Conservation (phyloP, 2,329 filamentous ascomycete species). For the Microsporum canis region DNA sequence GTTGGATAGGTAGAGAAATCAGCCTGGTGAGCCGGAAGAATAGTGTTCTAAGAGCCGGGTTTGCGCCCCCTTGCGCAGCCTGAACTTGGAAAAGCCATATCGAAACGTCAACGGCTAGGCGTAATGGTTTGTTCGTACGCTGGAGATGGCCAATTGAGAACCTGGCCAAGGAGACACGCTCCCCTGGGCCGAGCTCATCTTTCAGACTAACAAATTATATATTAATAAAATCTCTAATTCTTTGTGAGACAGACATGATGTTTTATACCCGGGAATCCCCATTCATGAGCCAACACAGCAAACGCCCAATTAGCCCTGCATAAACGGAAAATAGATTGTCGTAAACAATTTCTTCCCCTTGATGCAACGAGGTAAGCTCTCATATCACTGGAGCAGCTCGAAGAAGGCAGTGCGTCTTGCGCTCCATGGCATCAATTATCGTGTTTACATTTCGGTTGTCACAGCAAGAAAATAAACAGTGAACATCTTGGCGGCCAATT, state of each 20-base stretch:
- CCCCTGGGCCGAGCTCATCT: conserved; percentile 71
- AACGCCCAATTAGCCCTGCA: neutral
- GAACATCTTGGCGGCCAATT: neutral
- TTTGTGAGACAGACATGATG: neutral
- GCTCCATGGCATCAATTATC: neutral
- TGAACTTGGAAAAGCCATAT: conserved; percentile 97
- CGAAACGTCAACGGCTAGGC: conserved; percentile 83
- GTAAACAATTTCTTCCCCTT: neutral
- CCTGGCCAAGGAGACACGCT: conserved; percentile 69
- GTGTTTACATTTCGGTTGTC: neutral
- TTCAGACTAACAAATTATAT: conserved; percentile 47
- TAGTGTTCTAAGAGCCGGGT: conserved; percentile 79
- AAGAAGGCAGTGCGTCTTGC: neutral
- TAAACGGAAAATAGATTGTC: neutral
- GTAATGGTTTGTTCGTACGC: conserved; percentile 57
- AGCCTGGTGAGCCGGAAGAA: conserved; percentile 83
- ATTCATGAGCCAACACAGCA: conserved; percentile 18
- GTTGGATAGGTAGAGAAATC: conserved; percentile 64
- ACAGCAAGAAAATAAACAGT: neutral
- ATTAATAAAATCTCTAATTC: neutral
- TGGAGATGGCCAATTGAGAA: conserved; percentile 69
- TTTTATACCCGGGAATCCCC: conserved; percentile 36
- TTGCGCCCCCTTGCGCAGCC: conserved; percentile 71
- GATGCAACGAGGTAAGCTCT: neutral
- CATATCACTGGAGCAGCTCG: neutral